These are phyloP conservation scores for Cryptosporidium parvum DNA, from an alignment of 169 alveolate species.

Conservation along the genomic window DNA sequence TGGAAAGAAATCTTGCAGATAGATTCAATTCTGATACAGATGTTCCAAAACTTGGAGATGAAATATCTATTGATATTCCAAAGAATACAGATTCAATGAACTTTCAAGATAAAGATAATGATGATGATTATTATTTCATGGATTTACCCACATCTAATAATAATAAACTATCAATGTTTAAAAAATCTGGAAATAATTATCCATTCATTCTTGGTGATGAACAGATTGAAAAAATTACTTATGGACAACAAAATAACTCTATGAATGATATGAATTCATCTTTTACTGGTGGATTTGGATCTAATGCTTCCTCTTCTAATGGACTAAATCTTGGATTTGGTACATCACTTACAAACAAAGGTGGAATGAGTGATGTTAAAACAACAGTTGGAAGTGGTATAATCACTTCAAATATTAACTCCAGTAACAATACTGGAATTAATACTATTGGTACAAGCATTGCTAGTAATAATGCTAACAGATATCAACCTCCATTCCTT, in stretches of 20 bases:
- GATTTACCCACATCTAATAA: slow-evolving; percentile 43
- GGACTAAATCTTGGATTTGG: slow-evolving; percentile 20
- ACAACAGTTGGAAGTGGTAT: slow-evolving; percentile 21
- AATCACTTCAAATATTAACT: neutral
- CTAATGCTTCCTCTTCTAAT: neutral
- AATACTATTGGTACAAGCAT: neutral
- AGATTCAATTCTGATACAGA: slow-evolving; percentile 69
- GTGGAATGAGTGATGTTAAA: neutral
- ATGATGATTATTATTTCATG: slow-evolving; percentile 79
- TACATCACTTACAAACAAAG: neutral
- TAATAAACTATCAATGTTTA: slow-evolving; percentile 39
- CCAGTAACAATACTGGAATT: neutral
- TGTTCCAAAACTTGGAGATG: slow-evolving; percentile 78
- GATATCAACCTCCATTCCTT: slow-evolving; percentile 66
- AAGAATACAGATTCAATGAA: slow-evolving; percentile 75
- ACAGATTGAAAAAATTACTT: slow-evolving; percentile 76
- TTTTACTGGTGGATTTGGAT: neutral
- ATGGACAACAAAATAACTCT: slow-evolving; percentile 76
- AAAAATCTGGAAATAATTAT: slow-evolving; percentile 80
- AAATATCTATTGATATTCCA: slow-evolving; percentile 80
- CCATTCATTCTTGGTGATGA: slow-evolving; percentile 77
- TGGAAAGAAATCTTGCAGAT: slow-evolving; percentile 56
- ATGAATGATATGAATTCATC: neutral
- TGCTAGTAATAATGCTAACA: neutral
- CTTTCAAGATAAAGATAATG: slow-evolving; percentile 73